Base-by-base conservation (phyloP, 1,284 basidiomycete species). In the Rugosomyces carneus region DNA sequence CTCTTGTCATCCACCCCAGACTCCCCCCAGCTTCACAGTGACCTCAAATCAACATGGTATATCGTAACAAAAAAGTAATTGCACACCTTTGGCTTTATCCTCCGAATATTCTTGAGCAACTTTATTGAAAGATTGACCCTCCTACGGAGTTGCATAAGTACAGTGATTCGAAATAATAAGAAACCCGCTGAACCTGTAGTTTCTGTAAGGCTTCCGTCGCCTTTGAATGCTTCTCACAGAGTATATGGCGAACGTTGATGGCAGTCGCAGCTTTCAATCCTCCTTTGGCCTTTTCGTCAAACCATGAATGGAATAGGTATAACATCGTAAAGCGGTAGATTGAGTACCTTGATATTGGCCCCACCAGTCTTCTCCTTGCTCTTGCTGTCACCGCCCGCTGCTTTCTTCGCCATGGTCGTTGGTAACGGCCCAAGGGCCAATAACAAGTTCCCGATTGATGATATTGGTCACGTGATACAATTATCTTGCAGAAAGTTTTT, bases 71-170 rank as follows among this genome's bases (percentile, higher is more conserved):
- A 16, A 37, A 15, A 23, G 21, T n/a, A n/a, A 15, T 21, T 16
- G 57, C 64, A 32, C 49, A 83, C 87, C 77, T 74, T 90, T 89
- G 3, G 89, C 89, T 62, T 92, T 92, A 66, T 92, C 89, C 62
- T 91, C 89, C 1, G 86, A 89, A 56, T 85, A 89, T 54, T 89
- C 87, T 53, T 89, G 81, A 1, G 89, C 89, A 23, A 91, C 86
- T 63, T 88, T 89, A 65, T 91, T 84, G 59, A 89, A 91, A 7
- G 80, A 65, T 54, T 83, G 75, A 3, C 88, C 88, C 48, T 76
- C 80, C 81, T 87, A 58, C 42, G 42, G 15, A 26, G 34, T 35
- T 24, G n/a, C 23, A 41, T 42, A 27, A 35, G 39, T 52, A 45
- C 46, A 9, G 23, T 40, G 36, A 39, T 11, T 45, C 24, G 47